phyloP scores from a whole-genome alignment of 2,329 filamentous ascomycete genomes.

The Aspergillus arachidicola region DNA sequence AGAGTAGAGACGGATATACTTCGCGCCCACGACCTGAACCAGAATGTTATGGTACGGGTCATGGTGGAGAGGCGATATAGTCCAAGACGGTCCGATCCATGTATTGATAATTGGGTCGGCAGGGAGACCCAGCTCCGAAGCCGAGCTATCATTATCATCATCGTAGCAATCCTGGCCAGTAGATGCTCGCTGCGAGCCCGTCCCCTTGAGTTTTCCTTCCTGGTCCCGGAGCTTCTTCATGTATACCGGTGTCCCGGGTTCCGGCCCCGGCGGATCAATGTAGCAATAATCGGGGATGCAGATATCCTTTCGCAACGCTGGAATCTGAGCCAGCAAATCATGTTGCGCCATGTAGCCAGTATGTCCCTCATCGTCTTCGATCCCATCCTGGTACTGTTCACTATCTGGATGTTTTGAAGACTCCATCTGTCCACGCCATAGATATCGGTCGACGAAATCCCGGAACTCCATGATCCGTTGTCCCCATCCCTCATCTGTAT shows the following conservation, averaged over 20 bases:
- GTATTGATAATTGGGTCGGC: slow-evolving; percentile 74
- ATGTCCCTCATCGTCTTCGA: slow-evolving; percentile 24
- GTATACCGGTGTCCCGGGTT: slow-evolving; percentile 52
- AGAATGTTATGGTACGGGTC: slow-evolving; percentile 94
- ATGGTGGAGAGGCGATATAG: slow-evolving; percentile 89
- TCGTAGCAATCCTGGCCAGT: not conserved
- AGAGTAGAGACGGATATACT: slow-evolving; percentile 88
- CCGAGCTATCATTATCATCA: slow-evolving; percentile 14
- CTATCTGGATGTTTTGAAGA: not conserved
- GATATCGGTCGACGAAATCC: slow-evolving; percentile 67
- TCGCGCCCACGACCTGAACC: slow-evolving; percentile 83
- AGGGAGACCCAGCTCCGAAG: slow-evolving; percentile 18
- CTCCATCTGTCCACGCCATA: slow-evolving; percentile 42
- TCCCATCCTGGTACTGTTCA: slow-evolving; percentile 5
- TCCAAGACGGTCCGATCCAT: slow-evolving; percentile 87
- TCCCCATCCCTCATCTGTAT: slow-evolving; percentile 82
- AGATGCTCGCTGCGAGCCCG: not conserved
- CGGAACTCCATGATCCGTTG: slow-evolving; percentile 77
- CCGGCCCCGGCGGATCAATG: slow-evolving; percentile 62
- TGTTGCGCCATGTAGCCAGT: slow-evolving; percentile 90
- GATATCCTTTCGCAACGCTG: slow-evolving; percentile 74
- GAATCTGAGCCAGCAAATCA: slow-evolving; percentile 81
- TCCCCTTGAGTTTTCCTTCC: slow-evolving; percentile 16
- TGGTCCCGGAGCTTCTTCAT: slow-evolving; percentile 37
- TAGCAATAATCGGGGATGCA: slow-evolving; percentile 83